Base-by-base conservation (phyloP, 805 yeast species). In the Suhomyces xylopsoci region DNA sequence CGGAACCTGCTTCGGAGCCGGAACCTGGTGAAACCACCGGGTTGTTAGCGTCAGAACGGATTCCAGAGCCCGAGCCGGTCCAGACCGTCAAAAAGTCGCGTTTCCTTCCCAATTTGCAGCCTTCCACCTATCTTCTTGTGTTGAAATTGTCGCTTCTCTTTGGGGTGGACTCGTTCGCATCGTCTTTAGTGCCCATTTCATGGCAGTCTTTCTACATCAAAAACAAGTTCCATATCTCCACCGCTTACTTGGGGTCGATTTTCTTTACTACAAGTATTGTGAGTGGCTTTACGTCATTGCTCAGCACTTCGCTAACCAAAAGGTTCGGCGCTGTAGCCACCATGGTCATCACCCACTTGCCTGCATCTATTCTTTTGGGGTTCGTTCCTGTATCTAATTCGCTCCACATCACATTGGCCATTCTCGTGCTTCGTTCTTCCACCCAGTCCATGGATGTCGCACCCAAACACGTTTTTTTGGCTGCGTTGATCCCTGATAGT, bases 381-480 rank as follows among this genome's bases (percentile, higher is more conserved):
- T 45, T 73, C 17, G 67, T 75, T 24, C 78, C 81, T 8, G 53
- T 76, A 12, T 78, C 81, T 5, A 51, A 61, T 3, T 62, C 68
- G 24, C 58, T 74, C 32, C 45, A 51, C 2, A 45, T 65, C 9
- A 69, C 79, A 54, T 52, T 74, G 48, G 56, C 65, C 12, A 61
- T 71, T 3, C 53, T 72, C 42, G 55, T 74, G 3, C 53, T 69
- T 12, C 65, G 81, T 59, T 70, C 78, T 1, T 58, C 68, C 2
- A 72, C 78, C 34, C 76, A 77, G 55, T 64, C 77, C 22, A 77
- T 78, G 81, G 82, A 78, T 55, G 66, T 73, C 26, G 79, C 81
- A 1, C 77, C 81, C 8, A 78, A 78, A 51, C 78, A 75, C 47
- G 79, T 78, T 4, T 77, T 78, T 54, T 64, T 77, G 20, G 76